Evolutionary conservation across 208 protist species (phyloP).

Genomic region (Leptomonas pyrrhocoris): DNA sequence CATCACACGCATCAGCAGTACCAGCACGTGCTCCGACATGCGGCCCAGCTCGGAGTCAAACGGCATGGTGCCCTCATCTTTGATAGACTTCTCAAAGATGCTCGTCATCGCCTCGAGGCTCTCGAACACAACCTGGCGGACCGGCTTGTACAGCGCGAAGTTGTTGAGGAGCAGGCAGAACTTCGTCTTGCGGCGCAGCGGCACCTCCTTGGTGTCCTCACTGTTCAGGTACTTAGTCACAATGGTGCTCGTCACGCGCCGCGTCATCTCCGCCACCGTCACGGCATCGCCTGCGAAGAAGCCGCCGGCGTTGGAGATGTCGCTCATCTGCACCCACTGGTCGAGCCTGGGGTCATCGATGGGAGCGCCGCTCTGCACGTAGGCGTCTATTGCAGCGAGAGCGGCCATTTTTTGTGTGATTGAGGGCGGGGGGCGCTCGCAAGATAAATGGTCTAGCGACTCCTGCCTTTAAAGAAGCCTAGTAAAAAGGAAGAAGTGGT

Average conservation of each 20-base stretch:
- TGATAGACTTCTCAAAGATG: constrained; percentile 88
- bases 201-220: constrained; percentile 58
- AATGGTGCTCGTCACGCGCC: constrained; percentile 42
- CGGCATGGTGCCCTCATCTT: constrained; percentile 78
- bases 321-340: constrained; percentile 70
- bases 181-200: constrained; percentile 85
- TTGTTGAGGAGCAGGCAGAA: constrained; percentile 90
- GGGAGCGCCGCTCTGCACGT: constrained; percentile 42
- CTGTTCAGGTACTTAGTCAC: constrained; percentile 87
- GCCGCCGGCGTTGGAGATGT: constrained; percentile 45
- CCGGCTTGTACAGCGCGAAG: constrained; percentile 78
- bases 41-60: constrained; percentile 92
- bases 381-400: constrained; percentile 49
- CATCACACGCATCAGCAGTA: constrained; percentile 90
- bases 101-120: constrained; percentile 76
- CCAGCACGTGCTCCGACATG: constrained; percentile 92
- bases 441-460: neutral
- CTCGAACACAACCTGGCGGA: constrained; percentile 72
- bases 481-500: neutral
- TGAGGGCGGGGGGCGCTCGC: neutral
- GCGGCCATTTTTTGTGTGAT: constrained; percentile 31
- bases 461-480: neutral
- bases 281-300: constrained; percentile 60
- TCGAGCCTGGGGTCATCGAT: constrained; percentile 64
- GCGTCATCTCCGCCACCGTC: constrained; percentile 38